phyloP scores from a whole-genome alignment of 2,329 filamentous ascomycete species.

The Escovopsis sp. region DNA sequence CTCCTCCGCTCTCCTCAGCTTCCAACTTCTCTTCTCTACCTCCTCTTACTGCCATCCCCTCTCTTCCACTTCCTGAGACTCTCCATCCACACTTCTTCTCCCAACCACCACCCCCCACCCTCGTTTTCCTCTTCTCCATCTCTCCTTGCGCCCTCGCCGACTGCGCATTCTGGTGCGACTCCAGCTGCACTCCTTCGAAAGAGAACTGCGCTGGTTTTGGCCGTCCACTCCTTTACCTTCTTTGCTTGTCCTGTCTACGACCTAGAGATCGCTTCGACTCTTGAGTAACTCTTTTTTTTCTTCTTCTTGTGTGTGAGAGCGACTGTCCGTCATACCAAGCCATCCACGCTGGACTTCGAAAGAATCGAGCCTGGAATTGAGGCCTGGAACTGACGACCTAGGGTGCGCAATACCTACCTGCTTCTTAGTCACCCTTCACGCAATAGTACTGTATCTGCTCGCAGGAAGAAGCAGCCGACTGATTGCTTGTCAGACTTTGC shows the following conservation, averaged over 20 bases:
- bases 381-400: no score
- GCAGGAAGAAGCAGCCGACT: background rate
- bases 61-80: background rate
- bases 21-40: no score
- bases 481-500: background rate
- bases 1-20: background rate
- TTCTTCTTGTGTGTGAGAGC: no score
- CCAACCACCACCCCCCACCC: no score
- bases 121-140: slow-evolving; percentile 5
- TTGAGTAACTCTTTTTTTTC: no score
- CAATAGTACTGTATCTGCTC: no score
- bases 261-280: no score
- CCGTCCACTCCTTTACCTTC: slow-evolving; percentile 40
- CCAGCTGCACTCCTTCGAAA: slow-evolving; percentile 34
- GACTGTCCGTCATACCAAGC: no score
- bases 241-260: no score
- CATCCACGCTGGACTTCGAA: no score
- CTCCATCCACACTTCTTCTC: background rate
- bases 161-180: slow-evolving; percentile 34
- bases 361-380: no score
- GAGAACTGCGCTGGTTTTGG: slow-evolving; percentile 41
- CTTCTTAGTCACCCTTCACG: no score
- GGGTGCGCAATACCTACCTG: background rate
- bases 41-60: slow-evolving; percentile 1
- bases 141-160: slow-evolving; percentile 5